Evolutionary conservation across 768 basidiomycete genomes (phyloP).

Genomic region (Leucocoprinus birnbaumii): DNA sequence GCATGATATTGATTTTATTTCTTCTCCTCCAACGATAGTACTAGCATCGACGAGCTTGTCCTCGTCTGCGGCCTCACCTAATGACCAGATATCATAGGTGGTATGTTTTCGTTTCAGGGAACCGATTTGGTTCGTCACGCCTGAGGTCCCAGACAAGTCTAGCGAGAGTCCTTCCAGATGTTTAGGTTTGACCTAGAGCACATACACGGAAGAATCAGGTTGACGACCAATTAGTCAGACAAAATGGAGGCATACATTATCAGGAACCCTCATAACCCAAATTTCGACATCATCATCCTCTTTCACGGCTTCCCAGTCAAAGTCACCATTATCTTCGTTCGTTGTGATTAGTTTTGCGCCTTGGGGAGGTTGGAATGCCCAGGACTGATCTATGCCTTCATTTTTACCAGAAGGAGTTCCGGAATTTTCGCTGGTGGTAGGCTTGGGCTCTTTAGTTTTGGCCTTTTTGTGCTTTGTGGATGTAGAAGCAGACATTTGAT

Average conservation of each 20-base stretch:
- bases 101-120: conserved; percentile 49
- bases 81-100: conserved; percentile 64
- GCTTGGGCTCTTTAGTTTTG: conserved; percentile 24
- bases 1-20: conserved; percentile 57
- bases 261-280: conserved; percentile 70
- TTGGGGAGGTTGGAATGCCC: conserved; percentile 59
- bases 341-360: conserved; percentile 49
- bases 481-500: neutral
- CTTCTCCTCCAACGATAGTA: conserved; percentile 49
- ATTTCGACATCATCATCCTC: conserved; percentile 59
- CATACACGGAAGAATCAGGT: neutral
- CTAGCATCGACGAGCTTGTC: conserved; percentile 7
- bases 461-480: conserved; percentile 17
- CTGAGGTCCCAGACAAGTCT: conserved; percentile 32
- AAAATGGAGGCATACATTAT: conserved; percentile 39
- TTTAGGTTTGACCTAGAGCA: conserved; percentile 54
- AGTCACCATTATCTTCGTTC: conserved; percentile 39
- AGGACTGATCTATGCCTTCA: conserved; percentile 51
- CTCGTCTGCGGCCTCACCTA: conserved; percentile 42
- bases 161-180: conserved; percentile 53
- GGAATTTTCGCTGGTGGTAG: neutral
- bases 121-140: conserved; percentile 41
- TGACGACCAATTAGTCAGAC: neutral
- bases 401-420: conserved; percentile 35
- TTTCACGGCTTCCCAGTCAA: conserved; percentile 68